Evolutionary conservation across 2,329 filamentous ascomycete species (phyloP), one percentile per base, ranked within the genome.

Genomic region (Colletotrichum sp.): DNA sequence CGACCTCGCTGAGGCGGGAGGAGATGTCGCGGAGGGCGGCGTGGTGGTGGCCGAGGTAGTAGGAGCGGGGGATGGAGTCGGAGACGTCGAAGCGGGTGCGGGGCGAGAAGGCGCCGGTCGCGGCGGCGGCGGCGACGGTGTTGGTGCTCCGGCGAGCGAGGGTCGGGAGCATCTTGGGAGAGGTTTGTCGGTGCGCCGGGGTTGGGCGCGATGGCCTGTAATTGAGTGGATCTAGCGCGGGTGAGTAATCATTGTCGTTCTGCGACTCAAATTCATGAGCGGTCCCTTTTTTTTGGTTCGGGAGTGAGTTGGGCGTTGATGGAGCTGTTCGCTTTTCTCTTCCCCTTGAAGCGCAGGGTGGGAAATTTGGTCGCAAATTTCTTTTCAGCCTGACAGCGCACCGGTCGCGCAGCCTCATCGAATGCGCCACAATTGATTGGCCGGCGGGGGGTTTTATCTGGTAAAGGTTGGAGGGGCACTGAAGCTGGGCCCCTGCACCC

Each of bases 31-130:
- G 88, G 36, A 98, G 89, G 18, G 95, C 97, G 12, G 94, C 91
- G 77, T 92, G 92, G 88, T 99, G 97, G 86, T 99, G 97, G 77
- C 97, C 97, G 63, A 99, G 90, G 87, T 95, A 99, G 87, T 99
- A 99, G 75, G 96, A 97, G 79, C 95, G 93, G 52, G 95, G 93
- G 77, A 99, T 93, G 69, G 93, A 94, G 59, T 87, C 81, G 71
- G 96, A 93, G 59, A 93, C 88, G 52, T 93, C 92, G 84, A 98
- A 99, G 69, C 87, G 86, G 78, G 88, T 84, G 80, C 96, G 95
- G 30, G 97, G 95, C 57, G 93, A 84, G 86, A 99, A 98, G 80
- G 84, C 57, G 57, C 44, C n/a, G 44, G n/a, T 49, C 44, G 44
- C 44, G 44, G 44, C 44, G n/a, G n/a, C 44, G 39, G 39, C 39